Evolutionary conservation across 495 filamentous ascomycete species (phyloP), one percentile per base, ranked within the genome.

Genomic region (Thozetella sp.): DNA sequence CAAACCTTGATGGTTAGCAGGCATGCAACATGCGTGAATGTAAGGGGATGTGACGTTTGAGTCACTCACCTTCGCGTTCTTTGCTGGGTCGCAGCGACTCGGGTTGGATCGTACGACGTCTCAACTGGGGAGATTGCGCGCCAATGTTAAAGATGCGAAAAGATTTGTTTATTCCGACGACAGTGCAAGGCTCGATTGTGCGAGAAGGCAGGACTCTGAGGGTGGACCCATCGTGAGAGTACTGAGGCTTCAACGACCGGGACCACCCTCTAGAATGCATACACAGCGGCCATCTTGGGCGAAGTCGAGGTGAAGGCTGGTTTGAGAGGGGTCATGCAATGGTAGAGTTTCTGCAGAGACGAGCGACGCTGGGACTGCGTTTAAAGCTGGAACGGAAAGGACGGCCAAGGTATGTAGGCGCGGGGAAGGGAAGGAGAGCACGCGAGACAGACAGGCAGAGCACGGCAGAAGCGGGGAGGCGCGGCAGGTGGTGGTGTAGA

Each of bases 181-280:
- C 17, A 37, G 40, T 25, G 24, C 30, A 24, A 57, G 48, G 53
- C 60, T 67, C 56, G 63, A 34, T 54, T 34, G 58, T 60, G 40
- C 59, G 61, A 65, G 25, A 30, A 66, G 54, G 55, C 58, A 68
- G 61, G 59, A 63, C 65, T 67, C 69, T 25, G 77, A 79, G 79
- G 78, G 79, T 78, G 79, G 78, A 76, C 72, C 78, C 79, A 82
- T 82, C 67, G 72, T 69, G 72, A 76, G 72, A 76, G 76, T 64
- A 63, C 55, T 61, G 57, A 63, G 34, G 63, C 58, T 65, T 67
- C 64, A 58, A 67, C 69, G 66, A 76, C 46, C 68, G n/a, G 69
- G 72, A 67, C 78, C 78, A 82, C 79, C 79, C 79, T 77, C 74
- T 80, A 82, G 54, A 75, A 78, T 63, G 74, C 76, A 79, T 71